phyloP scores from a whole-genome alignment of 805 yeast species.

The Kazachstania taianensis region DNA sequence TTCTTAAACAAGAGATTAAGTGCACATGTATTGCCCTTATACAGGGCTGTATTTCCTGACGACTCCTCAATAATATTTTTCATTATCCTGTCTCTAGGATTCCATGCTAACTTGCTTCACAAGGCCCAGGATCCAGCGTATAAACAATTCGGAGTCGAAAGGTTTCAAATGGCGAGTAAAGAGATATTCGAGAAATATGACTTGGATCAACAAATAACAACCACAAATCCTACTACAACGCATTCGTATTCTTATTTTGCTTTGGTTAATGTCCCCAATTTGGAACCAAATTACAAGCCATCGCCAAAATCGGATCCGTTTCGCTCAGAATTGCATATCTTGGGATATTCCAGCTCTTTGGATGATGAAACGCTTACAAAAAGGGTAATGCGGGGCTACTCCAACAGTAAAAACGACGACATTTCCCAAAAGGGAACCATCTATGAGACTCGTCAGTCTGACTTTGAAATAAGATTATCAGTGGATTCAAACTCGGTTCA shows the following conservation, averaged over 20 bases:
- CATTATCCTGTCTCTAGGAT: conserved; percentile 75
- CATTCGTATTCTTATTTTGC: conserved; percentile 21
- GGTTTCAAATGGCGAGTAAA: conserved; percentile 64
- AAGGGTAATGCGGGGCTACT: conserved; percentile 23
- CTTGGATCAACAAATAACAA: conserved; percentile 11
- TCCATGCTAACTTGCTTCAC: conserved; percentile 79
- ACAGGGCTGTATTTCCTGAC: conserved; percentile 26
- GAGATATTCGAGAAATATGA: conserved; percentile 36
- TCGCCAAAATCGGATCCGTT: conserved; percentile 24
- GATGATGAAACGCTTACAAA: conserved; percentile 7
- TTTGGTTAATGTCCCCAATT: conserved; percentile 21
- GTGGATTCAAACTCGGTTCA: no score
- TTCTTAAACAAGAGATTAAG: conserved; percentile 22
- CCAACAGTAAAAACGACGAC: conserved; percentile 8
- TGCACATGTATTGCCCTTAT: conserved; percentile 25
- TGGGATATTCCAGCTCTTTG: conserved; percentile 18
- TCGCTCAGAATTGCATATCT: conserved; percentile 14
- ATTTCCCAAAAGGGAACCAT: conserved; percentile 10
- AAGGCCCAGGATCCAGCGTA: conserved; percentile 64
- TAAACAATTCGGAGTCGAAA: conserved; percentile 49
- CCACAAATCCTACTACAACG: conserved; percentile 1
- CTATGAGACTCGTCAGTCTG: conserved; percentile 11
- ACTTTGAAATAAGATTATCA: conserved; percentile 14
- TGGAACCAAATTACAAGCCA: conserved; percentile 23
- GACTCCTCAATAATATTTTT: conserved; percentile 26